A percentile compares a stretch with the other conserved stretches of the same genome.
Evolutionary conservation across 768 basidiomycete genomes (phyloP).

Genomic region (Pleurotus platypus): DNA sequence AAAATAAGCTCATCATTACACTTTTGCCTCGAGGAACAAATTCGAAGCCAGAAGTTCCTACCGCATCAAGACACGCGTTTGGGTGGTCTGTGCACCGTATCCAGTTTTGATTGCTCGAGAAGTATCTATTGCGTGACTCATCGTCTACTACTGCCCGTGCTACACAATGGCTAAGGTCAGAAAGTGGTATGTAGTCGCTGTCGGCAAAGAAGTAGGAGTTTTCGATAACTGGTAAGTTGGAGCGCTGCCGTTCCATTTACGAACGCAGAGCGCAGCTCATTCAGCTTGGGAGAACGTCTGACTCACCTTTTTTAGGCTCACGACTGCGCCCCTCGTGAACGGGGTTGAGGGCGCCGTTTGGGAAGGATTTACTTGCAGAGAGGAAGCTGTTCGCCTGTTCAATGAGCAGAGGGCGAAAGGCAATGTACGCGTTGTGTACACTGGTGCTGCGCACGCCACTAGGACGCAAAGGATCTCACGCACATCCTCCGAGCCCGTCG

Average conservation of each 20-base stretch:
- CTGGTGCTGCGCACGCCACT: neutral
- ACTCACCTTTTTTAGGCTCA: conserved; percentile 31
- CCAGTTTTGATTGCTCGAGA: no score
- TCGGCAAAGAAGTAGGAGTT: conserved; percentile 34
- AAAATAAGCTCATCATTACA: no score
- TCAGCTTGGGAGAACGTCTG: neutral
- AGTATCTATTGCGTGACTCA: neutral
- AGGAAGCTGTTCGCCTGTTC: conserved; percentile 35
- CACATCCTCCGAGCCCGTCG: neutral
- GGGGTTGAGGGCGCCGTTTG: conserved; percentile 37
- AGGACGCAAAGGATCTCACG: neutral
- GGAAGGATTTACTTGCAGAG: conserved; percentile 39
- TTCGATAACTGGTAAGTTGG: conserved; percentile 33
- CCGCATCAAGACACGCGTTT: no score
- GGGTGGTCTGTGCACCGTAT: no score
- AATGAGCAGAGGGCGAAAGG: conserved; percentile 22
- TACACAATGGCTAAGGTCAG: conserved; percentile 25
- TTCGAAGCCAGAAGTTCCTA: no score
- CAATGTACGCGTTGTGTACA: conserved; percentile 21
- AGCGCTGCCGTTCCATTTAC: no score
- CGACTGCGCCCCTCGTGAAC: conserved; percentile 38
- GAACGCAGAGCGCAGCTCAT: no score
- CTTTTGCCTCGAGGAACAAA: no score
- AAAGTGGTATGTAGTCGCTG: conserved; percentile 40
- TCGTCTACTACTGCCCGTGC: no score